Conservation (phyloP, 2,329 filamentous ascomycete species). For the Neofusicoccum parvum region DNA sequence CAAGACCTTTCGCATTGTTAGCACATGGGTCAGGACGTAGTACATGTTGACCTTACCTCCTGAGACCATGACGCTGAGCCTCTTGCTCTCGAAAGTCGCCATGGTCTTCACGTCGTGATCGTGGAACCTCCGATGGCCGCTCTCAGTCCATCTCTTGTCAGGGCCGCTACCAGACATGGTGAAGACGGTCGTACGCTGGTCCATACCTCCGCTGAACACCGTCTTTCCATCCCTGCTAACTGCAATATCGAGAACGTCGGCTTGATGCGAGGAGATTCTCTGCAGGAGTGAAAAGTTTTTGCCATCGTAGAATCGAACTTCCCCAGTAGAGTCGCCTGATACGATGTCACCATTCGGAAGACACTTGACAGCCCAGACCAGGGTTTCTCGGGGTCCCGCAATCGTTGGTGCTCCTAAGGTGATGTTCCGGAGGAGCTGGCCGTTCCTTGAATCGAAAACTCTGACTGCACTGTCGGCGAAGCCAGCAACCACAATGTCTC, state of each 20-base stretch:
- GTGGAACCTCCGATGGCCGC: conserved; percentile 85
- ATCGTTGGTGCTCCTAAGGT: conserved; percentile 77
- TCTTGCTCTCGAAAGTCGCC: conserved; percentile 82
- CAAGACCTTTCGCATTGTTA: conserved; percentile 63
- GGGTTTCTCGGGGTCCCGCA: conserved; percentile 78
- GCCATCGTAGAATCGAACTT: conserved; percentile 91
- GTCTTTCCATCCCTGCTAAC: conserved; percentile 76
- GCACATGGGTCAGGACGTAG: conserved; percentile 30
- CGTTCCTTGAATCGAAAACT: conserved; percentile 81
- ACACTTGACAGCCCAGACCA: conserved; percentile 92
- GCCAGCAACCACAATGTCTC: conserved; percentile 80
- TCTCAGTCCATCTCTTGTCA: conserved; percentile 70
- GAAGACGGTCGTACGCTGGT: conserved; percentile 83
- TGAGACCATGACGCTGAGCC: conserved; percentile 84
- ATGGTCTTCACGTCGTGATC: conserved; percentile 94
- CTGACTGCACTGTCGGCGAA: conserved; percentile 97
- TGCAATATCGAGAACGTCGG: conserved; percentile 88
- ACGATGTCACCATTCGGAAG: conserved; percentile 87
- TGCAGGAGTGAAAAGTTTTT: conserved; percentile 89
- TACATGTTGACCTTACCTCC: conserved; percentile 65
- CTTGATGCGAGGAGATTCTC: conserved; percentile 81
- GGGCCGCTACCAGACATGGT: conserved; percentile 53
- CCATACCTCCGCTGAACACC: conserved; percentile 89
- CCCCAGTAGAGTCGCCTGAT: conserved; percentile 91
- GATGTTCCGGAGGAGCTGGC: conserved; percentile 76